Percentiles rank a stretch among this genome's conserved stretches.
Conservation (phyloP, 805 yeast species). For the Wickerhamomyces silvicola region DNA sequence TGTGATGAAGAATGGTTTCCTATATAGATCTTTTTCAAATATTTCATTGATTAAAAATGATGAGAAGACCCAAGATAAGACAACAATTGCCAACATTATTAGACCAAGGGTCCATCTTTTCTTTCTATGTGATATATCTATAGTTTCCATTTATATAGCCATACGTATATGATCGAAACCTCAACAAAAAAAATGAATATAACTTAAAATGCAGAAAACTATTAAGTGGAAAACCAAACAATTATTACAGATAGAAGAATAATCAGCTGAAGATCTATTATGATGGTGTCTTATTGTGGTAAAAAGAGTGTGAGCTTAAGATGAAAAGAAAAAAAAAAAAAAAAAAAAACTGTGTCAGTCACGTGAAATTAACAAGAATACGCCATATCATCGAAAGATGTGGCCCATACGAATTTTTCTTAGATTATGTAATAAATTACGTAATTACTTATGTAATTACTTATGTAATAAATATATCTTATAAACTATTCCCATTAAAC, state of each 20-base stretch:
- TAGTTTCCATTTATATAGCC: not conserved
- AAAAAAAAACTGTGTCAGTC: slow-evolving; percentile 3
- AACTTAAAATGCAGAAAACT: too few relatives aligned
- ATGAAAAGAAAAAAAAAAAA: not conserved
- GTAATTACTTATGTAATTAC: too few relatives aligned
- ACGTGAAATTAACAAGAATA: not conserved
- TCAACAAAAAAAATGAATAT: too few relatives aligned
- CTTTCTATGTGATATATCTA: slow-evolving; percentile 8
- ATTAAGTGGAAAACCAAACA: too few relatives aligned
- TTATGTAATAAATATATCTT: too few relatives aligned
- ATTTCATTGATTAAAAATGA: slow-evolving; percentile 78
- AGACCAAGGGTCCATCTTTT: slow-evolving; percentile 71
- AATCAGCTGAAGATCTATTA: too few relatives aligned
- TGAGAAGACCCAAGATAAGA: slow-evolving; percentile 84
- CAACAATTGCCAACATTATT: slow-evolving; percentile 64
- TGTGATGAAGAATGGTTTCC: slow-evolving; percentile 90
- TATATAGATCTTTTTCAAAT: slow-evolving; percentile 60
- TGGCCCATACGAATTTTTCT: not conserved
- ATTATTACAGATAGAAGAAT: too few relatives aligned
- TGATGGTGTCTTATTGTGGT: too few relatives aligned
- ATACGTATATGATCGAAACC: too few relatives aligned
- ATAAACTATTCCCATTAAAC: too few relatives aligned
- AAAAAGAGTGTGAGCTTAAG: not conserved
- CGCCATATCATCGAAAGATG: not conserved
- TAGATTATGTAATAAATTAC: too few relatives aligned